Conservation (phyloP, 768 basidiomycete genomes). For the Antrodiella citrinella region DNA sequence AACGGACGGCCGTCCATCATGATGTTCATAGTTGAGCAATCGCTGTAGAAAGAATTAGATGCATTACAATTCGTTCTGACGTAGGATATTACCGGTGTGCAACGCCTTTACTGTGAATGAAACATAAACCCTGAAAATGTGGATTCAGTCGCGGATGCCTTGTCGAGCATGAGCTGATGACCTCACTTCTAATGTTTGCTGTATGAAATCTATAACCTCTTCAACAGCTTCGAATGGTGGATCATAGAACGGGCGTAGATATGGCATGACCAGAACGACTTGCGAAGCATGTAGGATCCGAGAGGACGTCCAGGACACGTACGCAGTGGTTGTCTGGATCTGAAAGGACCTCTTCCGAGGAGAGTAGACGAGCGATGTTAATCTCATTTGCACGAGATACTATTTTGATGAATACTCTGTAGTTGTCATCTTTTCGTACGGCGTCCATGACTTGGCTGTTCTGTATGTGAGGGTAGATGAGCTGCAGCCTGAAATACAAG, state of each 20-base stretch:
- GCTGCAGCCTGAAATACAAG: not conserved
- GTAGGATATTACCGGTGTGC: conserved; percentile 18
- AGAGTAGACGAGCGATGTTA: conserved; percentile 14
- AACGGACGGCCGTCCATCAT: conserved; percentile 12
- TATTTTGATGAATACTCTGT: conserved; percentile 5
- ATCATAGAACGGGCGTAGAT: conserved; percentile 18
- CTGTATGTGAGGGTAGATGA: not conserved
- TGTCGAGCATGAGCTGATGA: not conserved
- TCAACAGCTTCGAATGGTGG: conserved; percentile 26
- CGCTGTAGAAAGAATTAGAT: conserved; percentile 24
- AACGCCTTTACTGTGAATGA: conserved; percentile 8
- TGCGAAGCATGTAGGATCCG: conserved; percentile 1
- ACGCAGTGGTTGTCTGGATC: conserved; percentile 20
- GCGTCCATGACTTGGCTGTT: conserved; percentile 4
- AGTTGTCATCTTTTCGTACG: not conserved
- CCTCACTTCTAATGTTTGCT: conserved; percentile 27
- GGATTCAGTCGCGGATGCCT: too few species aligned
- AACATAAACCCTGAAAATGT: conserved; percentile 13
- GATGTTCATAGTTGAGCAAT: conserved; percentile 11
- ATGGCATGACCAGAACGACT: conserved; percentile 24
- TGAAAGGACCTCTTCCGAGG: conserved; percentile 9
- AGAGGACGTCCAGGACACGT: conserved; percentile 15
- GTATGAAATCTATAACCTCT: conserved; percentile 26
- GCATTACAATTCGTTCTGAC: conserved; percentile 27
- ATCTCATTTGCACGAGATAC: conserved; percentile 13